These are phyloP conservation scores for Pseudogymnoascus sp. DNA, from an alignment of 2,329 filamentous ascomycete genomes.

Conservation along the genomic window DNA sequence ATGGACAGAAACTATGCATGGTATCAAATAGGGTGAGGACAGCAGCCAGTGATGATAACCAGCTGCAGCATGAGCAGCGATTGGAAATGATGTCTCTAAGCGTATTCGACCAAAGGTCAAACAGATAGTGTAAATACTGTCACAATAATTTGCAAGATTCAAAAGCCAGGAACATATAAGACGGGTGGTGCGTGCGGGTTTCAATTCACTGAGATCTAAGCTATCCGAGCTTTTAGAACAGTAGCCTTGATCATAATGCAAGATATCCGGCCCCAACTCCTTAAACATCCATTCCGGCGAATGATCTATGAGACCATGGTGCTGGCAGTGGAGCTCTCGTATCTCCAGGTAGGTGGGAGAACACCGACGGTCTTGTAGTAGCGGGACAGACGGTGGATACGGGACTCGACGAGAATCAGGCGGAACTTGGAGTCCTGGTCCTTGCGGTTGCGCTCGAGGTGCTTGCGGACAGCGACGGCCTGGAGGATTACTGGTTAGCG, in stretches of 20 bases:
- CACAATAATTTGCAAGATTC: not conserved
- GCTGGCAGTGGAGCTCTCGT: conserved; percentile 94
- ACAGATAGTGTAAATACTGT: not conserved
- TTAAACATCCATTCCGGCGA: conserved; percentile 16
- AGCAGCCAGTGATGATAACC: not conserved
- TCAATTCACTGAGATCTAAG: conserved; percentile 8
- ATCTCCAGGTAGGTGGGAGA: conserved; percentile 91
- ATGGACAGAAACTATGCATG: not conserved
- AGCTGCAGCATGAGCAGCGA: not conserved
- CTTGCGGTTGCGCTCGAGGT: conserved; percentile 99
- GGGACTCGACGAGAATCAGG: conserved; percentile 99
- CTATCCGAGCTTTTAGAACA: conserved; percentile 7
- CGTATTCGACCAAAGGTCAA: not conserved
- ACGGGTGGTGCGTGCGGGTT: conserved; percentile 5
- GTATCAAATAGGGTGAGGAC: not conserved
- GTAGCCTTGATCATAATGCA: conserved; percentile 20
- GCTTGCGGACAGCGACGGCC: conserved; percentile 98
- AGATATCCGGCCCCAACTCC: conserved; percentile 24
- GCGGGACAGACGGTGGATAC: conserved; percentile 97
- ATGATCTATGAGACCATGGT: conserved; percentile 77
- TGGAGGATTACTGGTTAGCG: conserved; percentile 27
- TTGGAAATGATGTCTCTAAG: conserved; percentile 5
- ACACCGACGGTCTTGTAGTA: conserved; percentile 97
- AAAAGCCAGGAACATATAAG: not conserved
- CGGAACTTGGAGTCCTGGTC: conserved; percentile 99